Conservation (phyloP, 2,329 filamentous ascomycete genomes). For the Phaeosphaeriaceae sp. region DNA sequence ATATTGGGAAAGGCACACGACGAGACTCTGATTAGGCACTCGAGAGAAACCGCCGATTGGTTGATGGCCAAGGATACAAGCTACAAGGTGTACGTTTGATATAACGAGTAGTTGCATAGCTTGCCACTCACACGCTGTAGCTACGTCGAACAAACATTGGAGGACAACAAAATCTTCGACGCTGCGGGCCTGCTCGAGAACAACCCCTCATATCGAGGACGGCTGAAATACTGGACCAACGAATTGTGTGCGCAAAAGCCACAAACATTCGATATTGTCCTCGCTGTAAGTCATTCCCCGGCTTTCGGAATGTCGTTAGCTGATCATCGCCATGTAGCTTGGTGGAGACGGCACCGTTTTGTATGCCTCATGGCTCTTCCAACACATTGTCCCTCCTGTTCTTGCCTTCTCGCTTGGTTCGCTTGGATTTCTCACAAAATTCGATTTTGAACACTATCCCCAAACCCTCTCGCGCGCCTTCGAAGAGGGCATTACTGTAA, state of each 20-base stretch:
- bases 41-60: constrained; percentile 80
- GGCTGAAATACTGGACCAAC: constrained; percentile 84
- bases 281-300: constrained; percentile 63
- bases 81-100: constrained; percentile 70
- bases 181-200: constrained; percentile 70
- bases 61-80: constrained; percentile 72
- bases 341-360: constrained; percentile 97
- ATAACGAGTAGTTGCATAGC: background rate
- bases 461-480: constrained; percentile 75
- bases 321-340: constrained; percentile 53
- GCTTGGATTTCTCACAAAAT: constrained; percentile 93
- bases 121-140: constrained; percentile 29
- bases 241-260: constrained; percentile 78
- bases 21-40: constrained; percentile 75
- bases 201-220: constrained; percentile 58
- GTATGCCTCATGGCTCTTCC: constrained; percentile 96
- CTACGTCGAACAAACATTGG: constrained; percentile 77
- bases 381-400: constrained; percentile 91
- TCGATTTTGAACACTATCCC: constrained; percentile 81
- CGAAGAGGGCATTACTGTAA: constrained; percentile 83
- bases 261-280: constrained; percentile 90
- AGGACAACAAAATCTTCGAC: constrained; percentile 75
- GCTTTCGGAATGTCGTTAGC: background rate
- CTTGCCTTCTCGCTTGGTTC: constrained; percentile 91
- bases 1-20: constrained; percentile 93